These are phyloP conservation scores for Bacidia gigantensis DNA, from an alignment of 495 filamentous ascomycete species.

Conservation along the genomic window DNA sequence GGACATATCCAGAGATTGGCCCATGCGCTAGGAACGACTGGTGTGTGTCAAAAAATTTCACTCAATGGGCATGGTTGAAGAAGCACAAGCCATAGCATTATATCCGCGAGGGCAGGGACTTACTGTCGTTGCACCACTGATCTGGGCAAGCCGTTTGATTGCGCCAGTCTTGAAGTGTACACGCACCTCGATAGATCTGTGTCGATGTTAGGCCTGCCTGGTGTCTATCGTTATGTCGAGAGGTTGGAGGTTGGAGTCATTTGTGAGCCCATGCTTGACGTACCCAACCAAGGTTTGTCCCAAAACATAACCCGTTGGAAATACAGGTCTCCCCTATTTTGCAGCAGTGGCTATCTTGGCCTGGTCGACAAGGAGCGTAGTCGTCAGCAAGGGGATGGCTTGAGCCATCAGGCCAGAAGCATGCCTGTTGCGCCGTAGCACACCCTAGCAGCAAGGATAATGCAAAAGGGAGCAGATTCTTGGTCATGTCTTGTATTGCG, in stretches of 20 bases:
- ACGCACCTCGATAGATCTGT: constrained; percentile 8
- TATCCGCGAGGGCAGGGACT: no score
- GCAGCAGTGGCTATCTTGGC: constrained; percentile 6
- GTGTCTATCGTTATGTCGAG: neutral
- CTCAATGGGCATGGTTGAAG: no score
- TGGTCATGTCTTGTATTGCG: neutral
- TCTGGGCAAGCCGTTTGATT: constrained; percentile 7
- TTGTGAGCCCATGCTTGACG: neutral
- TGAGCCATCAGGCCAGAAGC: neutral
- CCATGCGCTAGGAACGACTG: neutral
- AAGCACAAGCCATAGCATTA: no score
- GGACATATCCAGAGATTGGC: neutral
- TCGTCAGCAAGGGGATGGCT: neutral
- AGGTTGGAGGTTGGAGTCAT: no score
- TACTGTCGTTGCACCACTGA: constrained; percentile 11
- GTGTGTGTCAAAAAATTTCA: neutral
- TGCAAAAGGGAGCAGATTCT: neutral
- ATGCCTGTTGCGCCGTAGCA: neutral
- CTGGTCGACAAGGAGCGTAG: neutral
- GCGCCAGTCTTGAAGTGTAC: constrained; percentile 9
- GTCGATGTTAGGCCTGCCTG: neutral
- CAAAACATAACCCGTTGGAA: constrained; percentile 10
- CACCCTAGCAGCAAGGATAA: neutral
- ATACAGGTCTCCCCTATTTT: neutral
- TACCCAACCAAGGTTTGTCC: neutral